Base-by-base conservation (phyloP, 768 basidiomycete genomes). In the Cyclocybe aegerita region DNA sequence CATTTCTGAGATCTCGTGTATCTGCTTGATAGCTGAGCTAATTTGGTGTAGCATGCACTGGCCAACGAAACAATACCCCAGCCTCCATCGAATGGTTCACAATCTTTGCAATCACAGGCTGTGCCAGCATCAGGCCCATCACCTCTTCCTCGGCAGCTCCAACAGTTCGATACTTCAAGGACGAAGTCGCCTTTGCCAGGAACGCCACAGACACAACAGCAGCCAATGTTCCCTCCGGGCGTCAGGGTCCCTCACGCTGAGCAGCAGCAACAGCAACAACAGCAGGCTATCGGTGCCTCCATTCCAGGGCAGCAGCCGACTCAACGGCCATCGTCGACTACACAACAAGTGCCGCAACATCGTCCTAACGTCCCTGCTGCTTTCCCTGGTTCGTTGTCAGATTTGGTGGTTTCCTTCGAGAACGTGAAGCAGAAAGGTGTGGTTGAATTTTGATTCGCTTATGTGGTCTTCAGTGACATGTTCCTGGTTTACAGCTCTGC, bases 351-450 rank as follows among this genome's bases (percentile, higher is more conserved):
- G 17, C 69, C 67, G 23, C 69, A 65, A 35, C 69, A 67, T 48
- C 75, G 74, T 33, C 48, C 57, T 9, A 53, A 50, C 10, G 56
- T 57, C 6, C 59, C 62, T 63, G 75, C 74, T 16, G 81, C 82
- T 15, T 86, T 87, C 79, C 93, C 91, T 12, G 90, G 86, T 49
- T 92, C 86, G 23, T 65, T 99, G 64, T 91, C 92, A 9, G 96
- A 98, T 64, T 76, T 99, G 46, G 94, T 98, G 36, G 83, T 88
- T 15, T 93, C 92, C 36, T 98, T 98, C 63, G 96, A 98, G 73
- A 88, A 79, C 40, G 93, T 96, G 39, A 98, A 98, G 72, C 93
- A 96, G 75, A 94, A 97, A 67, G 93, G 95, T 94, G 54, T 43
- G 50, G 41, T 14, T 15, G 16, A 17, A 14, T 31, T 12, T 5